phyloP scores from a whole-genome alignment of 495 filamentous ascomycete genomes.

The Penicillium antarcticum region DNA sequence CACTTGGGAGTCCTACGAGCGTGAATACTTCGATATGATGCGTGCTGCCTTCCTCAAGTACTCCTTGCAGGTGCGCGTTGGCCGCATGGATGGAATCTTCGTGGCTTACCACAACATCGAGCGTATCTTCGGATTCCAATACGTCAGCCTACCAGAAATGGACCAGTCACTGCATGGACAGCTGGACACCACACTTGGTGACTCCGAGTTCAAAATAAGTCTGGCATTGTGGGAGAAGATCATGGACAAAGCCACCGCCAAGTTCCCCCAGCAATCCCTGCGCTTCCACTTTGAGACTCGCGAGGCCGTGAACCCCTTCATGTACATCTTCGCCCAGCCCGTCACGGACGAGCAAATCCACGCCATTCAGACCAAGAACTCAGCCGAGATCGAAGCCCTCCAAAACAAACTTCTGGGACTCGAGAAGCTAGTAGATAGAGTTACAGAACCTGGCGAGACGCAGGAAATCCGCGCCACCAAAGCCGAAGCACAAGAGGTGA shows the following conservation, averaged over 20 bases:
- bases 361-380: constrained; percentile 65
- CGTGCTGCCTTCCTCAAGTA: constrained; percentile 94
- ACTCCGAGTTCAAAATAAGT: constrained; percentile 82
- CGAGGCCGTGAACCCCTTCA: constrained; percentile 56
- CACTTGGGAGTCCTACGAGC: constrained; percentile 84
- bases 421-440: neutral
- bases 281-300: constrained; percentile 86
- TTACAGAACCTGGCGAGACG: neutral
- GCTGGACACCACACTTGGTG: constrained; percentile 61
- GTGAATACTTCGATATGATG: constrained; percentile 97
- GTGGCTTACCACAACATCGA: constrained; percentile 96
- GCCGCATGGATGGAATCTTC: constrained; percentile 98
- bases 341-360: constrained; percentile 69
- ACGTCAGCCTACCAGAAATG: constrained; percentile 82
- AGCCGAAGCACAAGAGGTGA: neutral
- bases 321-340: constrained; percentile 89
- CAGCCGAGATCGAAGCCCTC: constrained; percentile 61
- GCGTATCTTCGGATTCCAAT: constrained; percentile 97
- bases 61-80: constrained; percentile 91
- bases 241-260: constrained; percentile 67
- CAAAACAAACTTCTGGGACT: constrained; percentile 55
- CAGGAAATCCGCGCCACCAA: constrained; percentile 1
- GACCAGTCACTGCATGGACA: constrained; percentile 79
- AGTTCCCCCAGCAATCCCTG: constrained; percentile 68
- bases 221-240: constrained; percentile 73